Evolutionary conservation across 2,329 filamentous ascomycete genomes (phyloP), one percentile per base, ranked within the genome.

Genomic region (Ophiosphaerella herpotricha): DNA sequence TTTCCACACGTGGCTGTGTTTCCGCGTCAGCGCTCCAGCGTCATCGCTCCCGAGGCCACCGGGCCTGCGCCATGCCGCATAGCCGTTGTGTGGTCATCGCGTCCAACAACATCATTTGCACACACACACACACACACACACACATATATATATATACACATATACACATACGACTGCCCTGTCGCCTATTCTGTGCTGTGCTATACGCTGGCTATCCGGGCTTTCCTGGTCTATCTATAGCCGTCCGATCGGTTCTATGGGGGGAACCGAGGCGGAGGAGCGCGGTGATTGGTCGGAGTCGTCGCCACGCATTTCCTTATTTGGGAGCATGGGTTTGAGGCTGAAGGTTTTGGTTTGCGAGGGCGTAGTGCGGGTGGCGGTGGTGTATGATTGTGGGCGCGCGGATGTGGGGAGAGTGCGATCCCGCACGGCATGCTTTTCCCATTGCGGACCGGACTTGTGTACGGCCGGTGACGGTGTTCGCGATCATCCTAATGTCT

Each of bases 1-100:
- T 29, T 29, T 11, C 11, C 26, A 29, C 33, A 35, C 33, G 33
- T 35, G 38, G 33, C 33, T 35, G 33, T 12, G 33, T 13, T 13
- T n/a, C 38, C 23, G 21, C 38, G 38, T 40, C 38, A 40, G 21
- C 38, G 23, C 24, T 29, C 21, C 26, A 23, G 16, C 38, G 38
- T 40, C 38, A 40, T 40, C 37, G 21, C 37, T n/a, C 16, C 38
- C 23, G 24, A 40, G 38, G 29, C 38, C 36, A 6, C 36, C 36
- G 36, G 21, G 24, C 5, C 38, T 40, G 38, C 38, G 38, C 38
- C 38, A 5, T 42, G 41, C 41, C 41, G 41, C 41, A 35, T 9
- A 9, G 41, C 41, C 33, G 41, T 24, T 11, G 13, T 21, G 33
- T 29, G 41, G 36, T 43, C 41, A 7, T 26, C 31, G n/a, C 41